Base-by-base conservation (phyloP, 2,329 filamentous ascomycete species). In the Tolypocladium ophioglossoides region DNA sequence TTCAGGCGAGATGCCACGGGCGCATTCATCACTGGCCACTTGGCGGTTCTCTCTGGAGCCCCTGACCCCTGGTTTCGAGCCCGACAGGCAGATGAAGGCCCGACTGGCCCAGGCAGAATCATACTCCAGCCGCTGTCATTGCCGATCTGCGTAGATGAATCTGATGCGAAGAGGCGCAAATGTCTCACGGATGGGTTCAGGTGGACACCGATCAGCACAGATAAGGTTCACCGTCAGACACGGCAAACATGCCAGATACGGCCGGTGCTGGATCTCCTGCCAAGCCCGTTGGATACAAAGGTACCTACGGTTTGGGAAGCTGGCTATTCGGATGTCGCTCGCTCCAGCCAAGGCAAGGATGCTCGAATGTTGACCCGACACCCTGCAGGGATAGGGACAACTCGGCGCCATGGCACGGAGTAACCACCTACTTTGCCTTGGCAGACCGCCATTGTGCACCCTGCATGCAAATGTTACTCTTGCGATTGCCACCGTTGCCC, bases 301-400 rank as follows among this genome's bases (percentile, higher is more conserved):
- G 8, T 20, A 30, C 50, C 27, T 16, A 34, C 27, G 35, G 9
- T n/a, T 6, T 35, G n/a, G 30, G 44, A 50, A 14, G 49, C 38
- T 44, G 34, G 41, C 41, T 20, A 38, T 52, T 52, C 44, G 52
- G 52, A 40, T 52, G 55, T 46, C 50, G 41, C 46, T 50, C 50
- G 50, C 41, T 37, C 24, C 52, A 50, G 38, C 39, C 37, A 47
- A 48, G 52, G 52, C 50, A 46, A 46, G 39, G 54, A 49, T 39
- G 40, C 18, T 51, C 46, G 30, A 51, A 22, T 14, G 14, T 35
- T 35, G 41, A 12, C 4, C 22, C 27, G 38, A 41, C 37, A 8
- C 20, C 16, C 18, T 39, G 38, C 53, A 51, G 48, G 39, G 48
- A 18, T 37, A 18, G 7, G 38, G 34, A 22, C 34, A 40, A 11